Evolutionary conservation across 1,139 yeast species (phyloP).

Genomic region (Pichia sp.): DNA sequence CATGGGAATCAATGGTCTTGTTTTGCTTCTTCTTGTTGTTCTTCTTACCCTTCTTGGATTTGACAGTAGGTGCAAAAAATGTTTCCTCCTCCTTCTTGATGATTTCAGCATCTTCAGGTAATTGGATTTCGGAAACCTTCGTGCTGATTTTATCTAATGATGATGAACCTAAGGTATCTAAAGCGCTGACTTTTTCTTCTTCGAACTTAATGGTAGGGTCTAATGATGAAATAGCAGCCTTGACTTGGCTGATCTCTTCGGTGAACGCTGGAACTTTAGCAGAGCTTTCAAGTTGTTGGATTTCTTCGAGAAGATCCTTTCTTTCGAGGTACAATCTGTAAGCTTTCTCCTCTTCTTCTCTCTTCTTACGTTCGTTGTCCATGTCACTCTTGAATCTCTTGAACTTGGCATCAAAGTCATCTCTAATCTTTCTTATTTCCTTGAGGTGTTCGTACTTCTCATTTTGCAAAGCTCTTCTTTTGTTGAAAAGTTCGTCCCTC

Average conservation of each 20-base stretch:
- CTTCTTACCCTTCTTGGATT: constrained; percentile 35
- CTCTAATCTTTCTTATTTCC: constrained; percentile 58
- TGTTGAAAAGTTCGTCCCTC: constrained; percentile 58
- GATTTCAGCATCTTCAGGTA: constrained; percentile 63
- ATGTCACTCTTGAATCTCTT: constrained; percentile 66
- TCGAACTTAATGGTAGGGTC: constrained; percentile 13
- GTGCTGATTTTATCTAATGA: constrained; percentile 34
- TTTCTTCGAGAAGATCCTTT: constrained; percentile 39
- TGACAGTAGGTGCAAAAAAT: constrained; percentile 45
- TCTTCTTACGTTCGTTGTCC: constrained; percentile 64
- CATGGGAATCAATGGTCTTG: constrained; percentile 60
- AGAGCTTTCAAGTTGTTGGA: constrained; percentile 59
- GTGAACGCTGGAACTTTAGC: constrained; percentile 66
- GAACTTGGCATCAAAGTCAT: constrained; percentile 67
- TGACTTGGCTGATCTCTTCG: constrained; percentile 29
- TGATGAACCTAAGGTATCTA: constrained; percentile 4
- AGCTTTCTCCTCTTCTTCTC: constrained; percentile 51
- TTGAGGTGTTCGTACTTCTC: constrained; percentile 66
- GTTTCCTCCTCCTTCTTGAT: constrained; percentile 58
- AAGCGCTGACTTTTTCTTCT: constrained; percentile 7
- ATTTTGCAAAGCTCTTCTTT: constrained; percentile 65
- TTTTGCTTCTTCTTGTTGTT: constrained; percentile 30
- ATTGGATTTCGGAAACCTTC: constrained; percentile 43
- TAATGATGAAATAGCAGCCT: constrained; percentile 8
- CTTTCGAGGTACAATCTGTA: constrained; percentile 31